phyloP scores from a whole-genome alignment of 2,329 filamentous ascomycete genomes.

The Colletotrichum sp. region DNA sequence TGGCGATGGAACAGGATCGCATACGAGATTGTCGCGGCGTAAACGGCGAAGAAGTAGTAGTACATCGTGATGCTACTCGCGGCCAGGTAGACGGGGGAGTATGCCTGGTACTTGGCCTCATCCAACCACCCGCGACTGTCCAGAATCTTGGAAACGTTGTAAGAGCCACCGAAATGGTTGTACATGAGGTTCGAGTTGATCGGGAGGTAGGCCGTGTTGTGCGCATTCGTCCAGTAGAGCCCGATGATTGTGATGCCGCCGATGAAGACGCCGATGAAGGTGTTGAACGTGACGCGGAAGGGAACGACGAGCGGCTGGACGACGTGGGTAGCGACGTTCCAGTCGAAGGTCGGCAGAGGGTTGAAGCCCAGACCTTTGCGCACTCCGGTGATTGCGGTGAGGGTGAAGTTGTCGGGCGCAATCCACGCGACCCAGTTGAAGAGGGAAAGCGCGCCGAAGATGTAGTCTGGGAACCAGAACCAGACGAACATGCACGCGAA shows the following conservation, averaged over 20 bases:
- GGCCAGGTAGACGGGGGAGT: constrained; percentile 46
- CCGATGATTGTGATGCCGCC: constrained; percentile 31
- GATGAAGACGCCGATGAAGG: constrained; percentile 33
- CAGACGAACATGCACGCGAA: constrained; percentile 53
- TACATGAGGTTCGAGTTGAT: constrained; percentile 44
- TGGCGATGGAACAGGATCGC: constrained; percentile 42
- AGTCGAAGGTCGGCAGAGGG: constrained; percentile 43
- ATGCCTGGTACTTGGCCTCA: constrained; percentile 38
- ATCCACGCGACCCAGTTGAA: constrained; percentile 61
- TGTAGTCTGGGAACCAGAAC: constrained; percentile 56
- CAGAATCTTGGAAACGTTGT: constrained; percentile 40
- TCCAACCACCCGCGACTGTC: constrained; percentile 39
- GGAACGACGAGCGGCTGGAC: constrained; percentile 34
- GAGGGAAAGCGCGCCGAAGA: constrained; percentile 48
- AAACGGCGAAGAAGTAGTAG: constrained; percentile 45
- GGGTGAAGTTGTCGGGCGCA: constrained; percentile 39
- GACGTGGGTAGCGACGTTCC: constrained; percentile 37
- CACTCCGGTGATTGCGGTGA: constrained; percentile 38
- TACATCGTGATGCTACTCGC: constrained; percentile 40
- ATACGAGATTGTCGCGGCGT: constrained; percentile 43
- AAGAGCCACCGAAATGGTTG: constrained; percentile 40
- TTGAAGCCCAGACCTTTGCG: constrained; percentile 42
- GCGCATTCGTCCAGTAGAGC: constrained; percentile 37
- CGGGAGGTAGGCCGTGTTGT: constrained; percentile 40
- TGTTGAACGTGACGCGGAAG: constrained; percentile 33